phyloP scores from a whole-genome alignment of 495 filamentous ascomycete genomes.

The Astrothelium macrocarpum region DNA sequence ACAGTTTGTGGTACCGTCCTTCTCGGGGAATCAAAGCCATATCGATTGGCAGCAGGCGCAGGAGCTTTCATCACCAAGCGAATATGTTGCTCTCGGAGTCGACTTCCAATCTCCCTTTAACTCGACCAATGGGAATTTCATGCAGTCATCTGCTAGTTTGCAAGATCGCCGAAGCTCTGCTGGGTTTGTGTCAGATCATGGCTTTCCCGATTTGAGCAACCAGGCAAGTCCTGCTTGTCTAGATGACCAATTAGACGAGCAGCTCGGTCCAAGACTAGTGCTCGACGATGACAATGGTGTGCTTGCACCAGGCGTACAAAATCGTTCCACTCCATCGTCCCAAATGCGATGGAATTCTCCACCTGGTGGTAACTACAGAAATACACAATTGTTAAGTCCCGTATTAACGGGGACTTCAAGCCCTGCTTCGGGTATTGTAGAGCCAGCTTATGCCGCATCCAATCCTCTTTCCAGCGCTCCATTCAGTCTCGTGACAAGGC shows the following conservation, averaged over 20 bases:
- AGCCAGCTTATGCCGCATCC: background rate
- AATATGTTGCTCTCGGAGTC: background rate
- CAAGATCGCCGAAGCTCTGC: background rate
- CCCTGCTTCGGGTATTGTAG: background rate
- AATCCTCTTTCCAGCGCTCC: background rate
- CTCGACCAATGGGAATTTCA: background rate
- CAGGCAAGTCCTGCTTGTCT: background rate
- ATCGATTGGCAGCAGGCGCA: background rate
- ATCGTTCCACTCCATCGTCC: background rate
- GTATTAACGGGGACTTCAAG: background rate
- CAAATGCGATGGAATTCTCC: background rate
- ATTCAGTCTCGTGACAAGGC: background rate
- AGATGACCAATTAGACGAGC: background rate
- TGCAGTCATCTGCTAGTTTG: background rate
- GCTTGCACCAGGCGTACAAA: background rate
- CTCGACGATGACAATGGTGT: background rate
- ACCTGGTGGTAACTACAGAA: background rate
- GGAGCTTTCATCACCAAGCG: background rate
- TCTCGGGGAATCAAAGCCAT: background rate
- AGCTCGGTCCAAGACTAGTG: background rate
- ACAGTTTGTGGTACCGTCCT: background rate
- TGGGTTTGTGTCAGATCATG: background rate
- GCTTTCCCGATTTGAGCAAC: background rate
- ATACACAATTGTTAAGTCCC: slow-evolving; percentile 1
- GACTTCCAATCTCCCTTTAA: background rate